Evolutionary conservation across 2,329 filamentous ascomycete genomes (phyloP).

Genomic region (Hymenoscyphus albidus): DNA sequence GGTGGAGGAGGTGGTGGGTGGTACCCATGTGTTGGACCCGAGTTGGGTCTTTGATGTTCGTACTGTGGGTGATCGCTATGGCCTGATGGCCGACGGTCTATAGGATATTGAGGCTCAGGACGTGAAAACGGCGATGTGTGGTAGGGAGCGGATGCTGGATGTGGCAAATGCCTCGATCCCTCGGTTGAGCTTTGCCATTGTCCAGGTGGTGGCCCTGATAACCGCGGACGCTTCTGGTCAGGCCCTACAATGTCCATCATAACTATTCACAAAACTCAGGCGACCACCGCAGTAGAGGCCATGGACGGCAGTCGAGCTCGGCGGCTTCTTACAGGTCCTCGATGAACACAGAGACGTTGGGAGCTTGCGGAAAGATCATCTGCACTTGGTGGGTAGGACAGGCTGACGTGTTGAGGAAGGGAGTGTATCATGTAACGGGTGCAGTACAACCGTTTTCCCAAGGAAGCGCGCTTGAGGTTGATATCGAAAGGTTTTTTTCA

Average conservation of each 20-base stretch:
- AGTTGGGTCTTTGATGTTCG: constrained; percentile 38
- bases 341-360: constrained; percentile 28
- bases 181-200: constrained; percentile 45
- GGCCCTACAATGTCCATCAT: constrained; percentile 57
- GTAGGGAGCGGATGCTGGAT: constrained; percentile 30
- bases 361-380: constrained; percentile 30
- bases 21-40: constrained; percentile 30
- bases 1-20: constrained; percentile 34
- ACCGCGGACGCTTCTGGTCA: constrained; percentile 57
- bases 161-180: constrained; percentile 41
- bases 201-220: constrained; percentile 40
- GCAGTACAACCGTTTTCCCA: constrained; percentile 17
- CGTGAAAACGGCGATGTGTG: constrained; percentile 31
- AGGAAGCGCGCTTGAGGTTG: constrained; percentile 11
- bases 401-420: constrained; percentile 30
- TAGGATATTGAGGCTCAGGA: constrained; percentile 39
- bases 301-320: constrained; percentile 36
- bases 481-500: constrained; percentile 3
- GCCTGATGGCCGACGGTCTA: constrained; percentile 54
- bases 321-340: constrained; percentile 35
- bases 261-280: constrained; percentile 37
- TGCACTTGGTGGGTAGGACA: constrained; percentile 29
- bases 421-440: constrained; percentile 26
- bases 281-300: constrained; percentile 36
- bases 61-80: constrained; percentile 47